phyloP scores from a whole-genome alignment of 148 eudicot genomes.

The Dianthus caryophyllus region DNA sequence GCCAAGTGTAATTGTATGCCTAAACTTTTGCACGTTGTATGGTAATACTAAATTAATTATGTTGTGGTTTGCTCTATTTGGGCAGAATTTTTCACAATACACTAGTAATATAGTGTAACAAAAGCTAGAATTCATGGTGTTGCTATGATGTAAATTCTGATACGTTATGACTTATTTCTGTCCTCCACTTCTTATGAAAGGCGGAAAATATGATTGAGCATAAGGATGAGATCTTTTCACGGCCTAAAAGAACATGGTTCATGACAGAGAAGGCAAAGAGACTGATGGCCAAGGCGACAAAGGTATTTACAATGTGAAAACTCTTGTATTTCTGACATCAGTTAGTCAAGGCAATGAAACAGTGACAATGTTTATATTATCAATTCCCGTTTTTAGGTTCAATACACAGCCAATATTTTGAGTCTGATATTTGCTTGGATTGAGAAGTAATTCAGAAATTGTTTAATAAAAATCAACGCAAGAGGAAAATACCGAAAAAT shows the following conservation, averaged over 20 bases:
- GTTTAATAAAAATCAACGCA: too few species aligned
- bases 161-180: not conserved
- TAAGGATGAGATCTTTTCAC: constrained; percentile 78
- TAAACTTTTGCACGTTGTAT: not conserved
- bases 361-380: not conserved
- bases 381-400: too few species aligned
- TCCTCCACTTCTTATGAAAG: constrained; percentile 31
- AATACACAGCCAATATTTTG: not conserved
- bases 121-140: not conserved
- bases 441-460: too few species aligned
- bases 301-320: constrained; percentile 35
- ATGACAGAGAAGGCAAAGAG: constrained; percentile 78
- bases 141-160: not conserved
- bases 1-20: not conserved
- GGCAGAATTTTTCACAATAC: not conserved
- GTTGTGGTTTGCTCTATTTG: not conserved
- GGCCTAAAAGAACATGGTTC: constrained; percentile 94
- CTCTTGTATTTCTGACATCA: not conserved
- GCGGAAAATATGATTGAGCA: constrained; percentile 89
- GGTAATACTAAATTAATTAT: not conserved
- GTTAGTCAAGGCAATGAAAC: not conserved
- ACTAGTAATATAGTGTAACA: not conserved
- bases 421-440: too few species aligned
- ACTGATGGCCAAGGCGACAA: constrained; percentile 49
- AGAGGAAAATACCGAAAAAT: too few species aligned